phyloP scores from a whole-genome alignment of 2,329 filamentous ascomycete species.

The Bipolaris sorokiniana region DNA sequence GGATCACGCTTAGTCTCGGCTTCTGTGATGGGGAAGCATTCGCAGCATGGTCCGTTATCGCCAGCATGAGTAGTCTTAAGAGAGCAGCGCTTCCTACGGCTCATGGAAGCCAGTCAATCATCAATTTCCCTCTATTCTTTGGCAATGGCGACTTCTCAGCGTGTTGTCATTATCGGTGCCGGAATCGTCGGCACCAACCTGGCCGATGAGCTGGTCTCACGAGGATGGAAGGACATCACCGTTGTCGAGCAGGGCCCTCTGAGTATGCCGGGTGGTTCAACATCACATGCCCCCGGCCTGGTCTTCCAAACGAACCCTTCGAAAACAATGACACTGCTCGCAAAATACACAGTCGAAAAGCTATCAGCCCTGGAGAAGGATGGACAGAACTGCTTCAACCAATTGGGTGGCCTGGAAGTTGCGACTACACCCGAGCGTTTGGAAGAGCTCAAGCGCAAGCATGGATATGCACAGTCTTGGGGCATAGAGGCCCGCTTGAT shows the following conservation, averaged over 20 bases:
- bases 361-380: slow-evolving; percentile 58
- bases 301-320: slow-evolving; percentile 68
- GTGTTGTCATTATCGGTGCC: slow-evolving; percentile 59
- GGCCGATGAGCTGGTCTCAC: slow-evolving; percentile 66
- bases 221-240: slow-evolving; percentile 69
- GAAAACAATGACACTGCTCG: slow-evolving; percentile 64
- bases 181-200: slow-evolving; percentile 70
- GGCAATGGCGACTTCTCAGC: slow-evolving; percentile 42
- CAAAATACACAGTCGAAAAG: slow-evolving; percentile 68
- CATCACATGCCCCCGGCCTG: slow-evolving; percentile 68
- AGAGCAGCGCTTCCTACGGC: slow-evolving; percentile 7
- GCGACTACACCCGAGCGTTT: slow-evolving; percentile 65
- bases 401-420: slow-evolving; percentile 67
- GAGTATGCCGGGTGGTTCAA: slow-evolving; percentile 68
- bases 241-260: slow-evolving; percentile 69
- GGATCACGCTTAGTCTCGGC: slow-evolving; percentile 36
- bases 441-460: slow-evolving; percentile 67
- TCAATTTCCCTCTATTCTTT: slow-evolving; percentile 2
- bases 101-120: slow-evolving; percentile 2
- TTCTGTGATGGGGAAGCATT: slow-evolving; percentile 16
- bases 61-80: slow-evolving; percentile 24
- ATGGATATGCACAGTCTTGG: slow-evolving; percentile 66
- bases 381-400: slow-evolving; percentile 63
- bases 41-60: slow-evolving; percentile 34
- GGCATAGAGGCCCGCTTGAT: slow-evolving; percentile 63